These are phyloP conservation scores for Rhizopogon rudus DNA, from an alignment of 768 basidiomycete species.

Conservation along the genomic window DNA sequence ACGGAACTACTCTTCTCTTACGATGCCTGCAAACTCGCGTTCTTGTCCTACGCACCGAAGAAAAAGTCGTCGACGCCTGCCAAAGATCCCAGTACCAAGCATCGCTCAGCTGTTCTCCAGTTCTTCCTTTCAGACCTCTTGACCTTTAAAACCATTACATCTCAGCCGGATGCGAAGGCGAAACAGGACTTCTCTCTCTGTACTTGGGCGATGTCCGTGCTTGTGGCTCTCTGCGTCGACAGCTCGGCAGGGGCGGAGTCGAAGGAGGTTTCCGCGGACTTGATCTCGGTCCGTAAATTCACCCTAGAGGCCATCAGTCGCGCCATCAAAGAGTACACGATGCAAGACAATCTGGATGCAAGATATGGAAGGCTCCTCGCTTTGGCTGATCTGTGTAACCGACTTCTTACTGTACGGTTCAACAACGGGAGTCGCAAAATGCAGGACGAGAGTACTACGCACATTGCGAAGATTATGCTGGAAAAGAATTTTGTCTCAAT, in stretches of 20 bases:
- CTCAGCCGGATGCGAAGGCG: constrained; percentile 50
- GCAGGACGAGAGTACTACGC: constrained; percentile 73
- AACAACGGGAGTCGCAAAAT: constrained; percentile 47
- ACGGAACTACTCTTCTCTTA: constrained; percentile 94
- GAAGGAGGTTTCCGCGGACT: constrained; percentile 74
- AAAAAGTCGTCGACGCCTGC: constrained; percentile 50
- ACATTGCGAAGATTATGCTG: constrained; percentile 95
- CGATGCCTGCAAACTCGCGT: constrained; percentile 82
- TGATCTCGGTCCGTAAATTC: constrained; percentile 87
- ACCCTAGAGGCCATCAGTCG: constrained; percentile 87
- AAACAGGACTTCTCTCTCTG: constrained; percentile 60
- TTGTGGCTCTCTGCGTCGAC: constrained; percentile 93
- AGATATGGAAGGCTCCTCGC: constrained; percentile 89
- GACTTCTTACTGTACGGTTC: constrained; percentile 78
- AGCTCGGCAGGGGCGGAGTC: constrained; percentile 55
- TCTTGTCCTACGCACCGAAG: constrained; percentile 74
- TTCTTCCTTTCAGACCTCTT: constrained; percentile 83
- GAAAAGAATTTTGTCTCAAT: constrained; percentile 95
- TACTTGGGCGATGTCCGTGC: constrained; percentile 84
- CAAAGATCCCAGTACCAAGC: constrained; percentile 61
- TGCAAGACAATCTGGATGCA: constrained; percentile 56
- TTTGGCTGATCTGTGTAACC: constrained; percentile 81
- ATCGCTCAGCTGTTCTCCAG: constrained; percentile 62
- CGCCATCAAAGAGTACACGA: constrained; percentile 73
- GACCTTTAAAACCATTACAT: constrained; percentile 66